A percentile compares a stretch with the other conserved stretches of the same genome.
phyloP scores from a whole-genome alignment of 805 yeast species.

The Nakazawaea sp. region DNA sequence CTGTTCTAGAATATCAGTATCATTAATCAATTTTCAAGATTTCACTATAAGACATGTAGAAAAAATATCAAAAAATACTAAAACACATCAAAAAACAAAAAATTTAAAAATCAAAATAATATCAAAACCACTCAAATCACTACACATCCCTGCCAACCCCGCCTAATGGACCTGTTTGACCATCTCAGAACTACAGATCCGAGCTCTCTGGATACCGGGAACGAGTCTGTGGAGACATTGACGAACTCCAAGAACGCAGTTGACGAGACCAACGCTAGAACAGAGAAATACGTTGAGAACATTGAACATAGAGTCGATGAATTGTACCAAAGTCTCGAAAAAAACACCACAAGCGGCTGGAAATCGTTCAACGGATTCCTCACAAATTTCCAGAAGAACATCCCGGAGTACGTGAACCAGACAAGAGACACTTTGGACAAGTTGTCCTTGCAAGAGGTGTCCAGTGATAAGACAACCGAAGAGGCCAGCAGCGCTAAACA shows the following conservation, averaged over 20 bases:
- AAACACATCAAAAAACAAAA: too few species aligned
- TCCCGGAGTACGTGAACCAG: slow-evolving; percentile 24
- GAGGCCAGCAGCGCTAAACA: slow-evolving; percentile 6
- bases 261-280: slow-evolving; percentile 30
- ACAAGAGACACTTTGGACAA: slow-evolving; percentile 18
- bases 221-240: slow-evolving; percentile 10
- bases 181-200: not conserved
- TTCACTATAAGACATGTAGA: too few species aligned
- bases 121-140: too few species aligned
- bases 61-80: too few species aligned
- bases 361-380: slow-evolving; percentile 27
- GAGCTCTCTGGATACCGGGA: not conserved
- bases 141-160: too few species aligned
- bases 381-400: slow-evolving; percentile 22
- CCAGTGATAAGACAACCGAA: slow-evolving; percentile 1
- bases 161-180: slow-evolving; percentile 6
- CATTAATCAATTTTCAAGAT: too few species aligned
- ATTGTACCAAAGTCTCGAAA: slow-evolving; percentile 38
- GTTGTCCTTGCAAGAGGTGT: slow-evolving; percentile 12
- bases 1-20: too few species aligned
- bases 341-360: slow-evolving; percentile 29
- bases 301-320: slow-evolving; percentile 35
- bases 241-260: slow-evolving; percentile 2
- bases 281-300: slow-evolving; percentile 51
- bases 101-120: too few species aligned